Base-by-base conservation (phyloP, 768 basidiomycete species). In the Lactarius tabidus region DNA sequence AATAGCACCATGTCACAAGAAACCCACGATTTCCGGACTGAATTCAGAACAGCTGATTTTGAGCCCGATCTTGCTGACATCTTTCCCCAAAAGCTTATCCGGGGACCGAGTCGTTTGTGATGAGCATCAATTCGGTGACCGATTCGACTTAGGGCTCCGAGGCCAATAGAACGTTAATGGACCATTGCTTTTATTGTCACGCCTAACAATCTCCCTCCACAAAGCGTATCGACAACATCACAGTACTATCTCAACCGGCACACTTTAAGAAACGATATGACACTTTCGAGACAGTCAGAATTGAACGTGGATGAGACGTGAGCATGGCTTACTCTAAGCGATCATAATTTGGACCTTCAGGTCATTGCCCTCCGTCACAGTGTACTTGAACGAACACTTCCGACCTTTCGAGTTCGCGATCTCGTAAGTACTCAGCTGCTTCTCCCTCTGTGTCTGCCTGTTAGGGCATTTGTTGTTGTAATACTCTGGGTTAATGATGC, bases 381-480 rank as follows among this genome's bases (percentile, higher is more conserved):
- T 6, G 12, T 54, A 54, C 17, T 54, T 20, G 28, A 54, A 54
- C 28, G 53, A 28, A 17, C 17, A 54, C 53, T 54, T 54, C 28
- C 28, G 28, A 5, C 28, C 28, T 6, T 31, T 14, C 28, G n/a
- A 28, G 31, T 54, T 20, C 28, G 7, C 6, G 15, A 14, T 20
- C 7, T 54, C n/a, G n/a, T n/a, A n/a, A 4, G 53, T 18, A 54
- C 3, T n/a, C 9, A 95, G 79, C 94, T 95, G 93, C 88, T 89
- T 71, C 82, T 94, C 12, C 91, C 93, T 28, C 80, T 93, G 9
- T n/a, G n/a, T 26, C 52, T 60, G 31, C 52, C 6, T 5, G 14
- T 67, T 57, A 26, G 6, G 35, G 29, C 45, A n/a, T 18, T 0
- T 58, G 3, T 8, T 31, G n/a, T n/a, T n/a, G n/a, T n/a, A n/a